Evolutionary conservation across 139 green algal genomes (phyloP), one percentile per base, ranked within the genome.

Genomic region (Chlamydomonas sp.): DNA sequence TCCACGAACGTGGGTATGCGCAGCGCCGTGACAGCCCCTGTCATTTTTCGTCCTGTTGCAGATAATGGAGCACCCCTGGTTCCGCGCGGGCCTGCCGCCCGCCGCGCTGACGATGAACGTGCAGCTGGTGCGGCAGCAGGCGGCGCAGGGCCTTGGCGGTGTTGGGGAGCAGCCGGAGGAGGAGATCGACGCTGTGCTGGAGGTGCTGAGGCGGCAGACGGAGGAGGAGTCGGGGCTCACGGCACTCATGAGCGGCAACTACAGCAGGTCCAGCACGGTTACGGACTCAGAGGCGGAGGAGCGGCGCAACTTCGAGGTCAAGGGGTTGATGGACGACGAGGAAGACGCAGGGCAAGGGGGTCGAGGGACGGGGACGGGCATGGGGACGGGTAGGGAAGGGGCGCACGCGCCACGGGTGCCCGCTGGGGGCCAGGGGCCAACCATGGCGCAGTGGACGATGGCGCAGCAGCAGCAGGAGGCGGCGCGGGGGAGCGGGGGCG

Each of bases 21-120:
- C n/a, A n/a, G n/a, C n/a, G n/a, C n/a, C n/a, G n/a, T 49, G 31
- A 49, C 31, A 49, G 31, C 31, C 31, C 31, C 31, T 49, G 31
- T 49, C 31, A 49, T 49, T 49, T 49, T 49, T 93, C 78, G 90
- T 89, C 20, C 93, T 98, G 72, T 63, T 75, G 8, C 88, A 93
- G 78, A 96, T 98, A 83, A 93, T 95, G 89, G 63, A 89, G 83
- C 95, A 98, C 90, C 90, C 93, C 59, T 98, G 96, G 96, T 97
- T 97, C 83, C 63, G 78, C 62, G 80, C 75, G 17, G 89, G 88
- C 0, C 90, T 93, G 75, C 90, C 90, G 64, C 81, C 88, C 57
- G 74, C 79, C 1, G 90, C 90, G 14, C 79, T 92, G 64, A 89
- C 77, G 59, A 93, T 93, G 90, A 93, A 93, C 63, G 85, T 77